phyloP scores from a whole-genome alignment of 441 rosid species.

The Lepidium campestre region DNA sequence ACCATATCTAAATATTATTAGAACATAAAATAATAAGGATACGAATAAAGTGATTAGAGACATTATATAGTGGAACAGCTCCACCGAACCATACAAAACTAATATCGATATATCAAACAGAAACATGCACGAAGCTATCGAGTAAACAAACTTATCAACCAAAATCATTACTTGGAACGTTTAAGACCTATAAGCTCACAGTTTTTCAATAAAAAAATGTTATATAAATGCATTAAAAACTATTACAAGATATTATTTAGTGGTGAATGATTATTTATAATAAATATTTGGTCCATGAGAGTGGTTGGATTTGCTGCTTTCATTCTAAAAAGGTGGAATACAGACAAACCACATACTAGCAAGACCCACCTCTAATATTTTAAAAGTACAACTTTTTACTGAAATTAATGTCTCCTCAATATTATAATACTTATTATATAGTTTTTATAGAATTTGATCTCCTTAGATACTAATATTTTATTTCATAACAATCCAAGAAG shows the following conservation, averaged over 20 bases:
- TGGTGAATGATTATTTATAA: not conserved
- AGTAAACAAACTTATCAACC: too few relatives aligned
- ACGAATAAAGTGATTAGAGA: not conserved
- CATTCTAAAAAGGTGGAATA: constrained; percentile 34
- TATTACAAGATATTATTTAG: not conserved
- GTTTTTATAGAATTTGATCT: constrained; percentile 11
- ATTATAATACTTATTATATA: not conserved
- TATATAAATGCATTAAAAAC: not conserved
- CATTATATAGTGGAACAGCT: not conserved
- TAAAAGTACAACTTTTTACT: constrained; percentile 25
- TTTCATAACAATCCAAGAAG: constrained; percentile 22
- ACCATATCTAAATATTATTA: not conserved
- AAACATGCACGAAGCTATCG: too few relatives aligned
- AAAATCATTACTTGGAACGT: too few relatives aligned
- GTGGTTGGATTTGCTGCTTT: constrained; percentile 43
- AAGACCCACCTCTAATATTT: constrained; percentile 20
- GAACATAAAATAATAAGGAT: not conserved
- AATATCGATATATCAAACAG: not conserved
- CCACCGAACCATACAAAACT: not conserved
- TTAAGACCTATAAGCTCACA: not conserved
- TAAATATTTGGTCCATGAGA: constrained; percentile 24
- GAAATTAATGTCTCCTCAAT: constrained; percentile 26
- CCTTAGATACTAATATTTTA: constrained; percentile 6
- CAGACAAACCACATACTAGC: constrained; percentile 30
- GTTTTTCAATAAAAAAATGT: not conserved